Conservation (phyloP, 2,329 filamentous ascomycete genomes). For the Daldinia sp. region DNA sequence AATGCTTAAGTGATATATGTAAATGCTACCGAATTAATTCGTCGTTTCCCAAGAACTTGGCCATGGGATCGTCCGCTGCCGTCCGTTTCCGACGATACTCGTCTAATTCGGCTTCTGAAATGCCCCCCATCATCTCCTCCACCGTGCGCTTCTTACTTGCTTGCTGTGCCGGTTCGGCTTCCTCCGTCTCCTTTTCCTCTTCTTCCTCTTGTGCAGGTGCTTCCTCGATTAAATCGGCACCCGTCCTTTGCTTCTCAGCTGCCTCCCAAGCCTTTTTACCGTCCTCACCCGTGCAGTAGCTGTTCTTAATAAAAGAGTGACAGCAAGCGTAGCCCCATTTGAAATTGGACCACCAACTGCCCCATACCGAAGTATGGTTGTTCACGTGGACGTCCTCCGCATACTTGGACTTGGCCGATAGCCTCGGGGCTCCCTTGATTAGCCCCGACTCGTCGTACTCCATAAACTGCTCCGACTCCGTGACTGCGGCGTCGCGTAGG, state of each 20-base stretch:
- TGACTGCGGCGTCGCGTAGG: conserved; percentile 72
- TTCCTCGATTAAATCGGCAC: conserved; percentile 52
- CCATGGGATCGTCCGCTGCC: conserved; percentile 86
- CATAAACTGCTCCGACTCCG: conserved; percentile 85
- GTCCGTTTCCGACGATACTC: conserved; percentile 80
- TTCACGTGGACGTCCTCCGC: conserved; percentile 85
- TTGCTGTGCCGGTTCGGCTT: conserved; percentile 35
- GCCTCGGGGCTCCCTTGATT: conserved; percentile 86
- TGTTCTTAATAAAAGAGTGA: conserved; percentile 93
- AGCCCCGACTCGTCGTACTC: conserved; percentile 93
- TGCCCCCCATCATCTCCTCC: conserved; percentile 78
- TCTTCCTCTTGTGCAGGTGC: conserved; percentile 40
- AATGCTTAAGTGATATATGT: neutral
- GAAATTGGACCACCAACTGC: conserved; percentile 97
- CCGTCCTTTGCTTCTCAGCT: conserved; percentile 68
- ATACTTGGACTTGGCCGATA: conserved; percentile 87
- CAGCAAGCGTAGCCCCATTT: conserved; percentile 97
- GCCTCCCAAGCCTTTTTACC: conserved; percentile 84
- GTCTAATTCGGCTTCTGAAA: conserved; percentile 86
- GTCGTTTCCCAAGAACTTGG: conserved; percentile 77
- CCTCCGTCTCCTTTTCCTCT: conserved; percentile 35
- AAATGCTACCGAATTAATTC: conserved; percentile 60
- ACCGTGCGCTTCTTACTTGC: conserved; percentile 74
- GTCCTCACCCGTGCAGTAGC: conserved; percentile 93
- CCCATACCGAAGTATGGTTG: conserved; percentile 94